Base-by-base conservation (phyloP, 371 early-diverging fungal species). In the Nosema granulosis region DNA sequence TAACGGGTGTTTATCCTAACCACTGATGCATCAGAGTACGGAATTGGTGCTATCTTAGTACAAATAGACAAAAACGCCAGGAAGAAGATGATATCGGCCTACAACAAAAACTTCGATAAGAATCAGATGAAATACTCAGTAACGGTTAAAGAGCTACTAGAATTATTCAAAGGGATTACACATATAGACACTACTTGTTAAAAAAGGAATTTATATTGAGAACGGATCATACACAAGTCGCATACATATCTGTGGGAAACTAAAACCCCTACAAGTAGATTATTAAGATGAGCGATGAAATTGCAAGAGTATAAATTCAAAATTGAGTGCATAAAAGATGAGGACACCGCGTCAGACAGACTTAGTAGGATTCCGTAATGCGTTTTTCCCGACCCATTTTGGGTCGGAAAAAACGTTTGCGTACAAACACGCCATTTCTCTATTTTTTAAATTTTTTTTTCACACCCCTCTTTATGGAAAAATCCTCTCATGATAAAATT, bases 31-130 rank as follows among this genome's bases (percentile, higher is more conserved):
- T 32, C 6, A 3, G 32, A 59, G 4, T 11, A 28, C 2, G 29
- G 29, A 59, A 31, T 28, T n/a, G 56, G 56, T 9, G 3, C 57
- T 1, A 67, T 56, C 11, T 50, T 71, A 18, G 78, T 76, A 1
- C 22, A 57, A 11, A 20, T 80, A 16, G 28, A n/a, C n/a, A n/a
- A 31, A 2, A 18, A 34, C 18, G 72, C 65, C 24, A 20, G 22
- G 50, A 3, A 62, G 20, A 58, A 71, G 31, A 81, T 62, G 35
- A 68, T 78, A 28, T 13, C 32, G 20, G 6, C 43, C 28, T 73
- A 34, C 54, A n/a, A n/a, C n/a, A n/a, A 29, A 26, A 3, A 3
- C 26, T 3, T 13, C 59, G n/a, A n/a, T n/a, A n/a, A n/a, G n/a
- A n/a, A n/a, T n/a, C n/a, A n/a, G n/a, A n/a, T n/a, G n/a, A 59